Conservation (phyloP, 139 green algal genomes). For the Chlorokybus atmophyticus region DNA sequence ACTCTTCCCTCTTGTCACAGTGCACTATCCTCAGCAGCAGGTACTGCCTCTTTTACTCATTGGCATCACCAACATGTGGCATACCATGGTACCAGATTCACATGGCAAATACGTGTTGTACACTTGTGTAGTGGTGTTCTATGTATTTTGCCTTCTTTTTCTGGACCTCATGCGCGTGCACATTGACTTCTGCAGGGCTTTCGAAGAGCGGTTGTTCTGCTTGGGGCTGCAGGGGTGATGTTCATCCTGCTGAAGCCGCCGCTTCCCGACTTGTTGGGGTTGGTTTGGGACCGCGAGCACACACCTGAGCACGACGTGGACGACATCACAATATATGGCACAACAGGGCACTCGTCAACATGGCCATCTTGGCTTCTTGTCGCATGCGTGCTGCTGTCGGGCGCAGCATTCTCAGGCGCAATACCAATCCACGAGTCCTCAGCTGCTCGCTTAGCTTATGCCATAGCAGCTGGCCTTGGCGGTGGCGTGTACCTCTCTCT, state of each 20-base stretch:
- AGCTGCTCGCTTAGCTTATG: constrained; percentile 7
- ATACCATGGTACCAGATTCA: too few relatives aligned
- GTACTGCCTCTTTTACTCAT: too few relatives aligned
- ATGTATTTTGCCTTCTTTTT: too few relatives aligned
- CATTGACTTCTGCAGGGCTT: too few relatives aligned
- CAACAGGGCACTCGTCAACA: constrained; percentile 35
- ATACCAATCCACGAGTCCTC: constrained; percentile 12
- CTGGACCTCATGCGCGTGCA: too few relatives aligned
- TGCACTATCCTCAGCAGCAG: too few relatives aligned
- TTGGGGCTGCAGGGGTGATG: constrained; percentile 30
- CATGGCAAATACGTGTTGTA: too few relatives aligned
- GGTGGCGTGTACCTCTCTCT: constrained; percentile 71
- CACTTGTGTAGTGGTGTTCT: too few relatives aligned
- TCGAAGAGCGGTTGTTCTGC: constrained; percentile 5
- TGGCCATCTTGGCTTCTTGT: constrained; percentile 80
- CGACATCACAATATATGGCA: constrained; percentile 66
- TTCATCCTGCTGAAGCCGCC: constrained; percentile 59
- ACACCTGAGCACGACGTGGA: constrained; percentile 59
- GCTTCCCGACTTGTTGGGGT: constrained; percentile 56
- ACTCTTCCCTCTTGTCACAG: too few relatives aligned
- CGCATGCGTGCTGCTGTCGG: constrained; percentile 25
- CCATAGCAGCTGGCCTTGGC: constrained; percentile 6
- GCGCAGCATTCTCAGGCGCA: constrained; percentile 28
- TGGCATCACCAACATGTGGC: too few relatives aligned
- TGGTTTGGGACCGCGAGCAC: constrained; percentile 79